phyloP scores from a whole-genome alignment of 176 grass and related monocot genomes.

The Hordeum vulgare region MorexV3_pseudomolecules_assembly NC_058522.1:456482993-456483492 shows the following conservation, averaged over 20 bases:
- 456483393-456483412: not conserved
- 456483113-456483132: not conserved
- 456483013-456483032: not conserved
- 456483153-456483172: not conserved
- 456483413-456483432: not conserved
- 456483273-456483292: not conserved
- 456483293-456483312: no score
- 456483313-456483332: not conserved
- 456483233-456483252: not conserved
- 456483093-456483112: not conserved
- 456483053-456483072: not conserved
- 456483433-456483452: conserved; percentile 16
- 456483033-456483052: not conserved
- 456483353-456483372: conserved; percentile 1
- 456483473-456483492: not conserved
- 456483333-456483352: not conserved
- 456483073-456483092: not conserved
- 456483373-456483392: not conserved
- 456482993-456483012: not conserved
- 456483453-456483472: not conserved
- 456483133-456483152: no score
- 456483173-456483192: not conserved
- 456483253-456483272: not conserved
- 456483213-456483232: not conserved
- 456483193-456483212: not conserved